These are phyloP conservation scores for Fraxinus americana DNA, from an alignment of 257 asterid species.

Conservation along the genomic window DNA sequence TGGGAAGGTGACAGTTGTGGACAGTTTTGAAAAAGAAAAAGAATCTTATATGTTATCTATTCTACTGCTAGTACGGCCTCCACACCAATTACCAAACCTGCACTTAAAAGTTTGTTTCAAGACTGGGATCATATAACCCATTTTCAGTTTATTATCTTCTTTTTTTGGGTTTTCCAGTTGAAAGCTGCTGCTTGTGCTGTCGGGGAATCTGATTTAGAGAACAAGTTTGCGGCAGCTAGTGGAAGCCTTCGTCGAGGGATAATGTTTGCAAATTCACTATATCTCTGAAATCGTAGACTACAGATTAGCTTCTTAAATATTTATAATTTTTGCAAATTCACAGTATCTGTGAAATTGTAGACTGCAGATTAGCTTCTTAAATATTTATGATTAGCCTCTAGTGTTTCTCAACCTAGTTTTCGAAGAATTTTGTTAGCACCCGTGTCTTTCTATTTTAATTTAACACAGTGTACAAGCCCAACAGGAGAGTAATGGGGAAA, in stretches of 20 bases:
- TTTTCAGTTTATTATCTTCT: not conserved
- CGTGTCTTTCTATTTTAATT: not conserved
- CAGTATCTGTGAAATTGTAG: slow-evolving; percentile 54
- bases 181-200: slow-evolving; percentile 92
- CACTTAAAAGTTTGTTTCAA: too few species aligned
- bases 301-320: not conserved
- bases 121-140: not conserved
- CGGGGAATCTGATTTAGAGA: slow-evolving; percentile 84
- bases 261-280: slow-evolving; percentile 94
- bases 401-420: not conserved
- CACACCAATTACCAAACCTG: too few species aligned
- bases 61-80: too few species aligned
- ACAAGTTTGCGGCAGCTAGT: slow-evolving; percentile 78
- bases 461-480: not conserved
- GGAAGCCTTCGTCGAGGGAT: slow-evolving; percentile 95
- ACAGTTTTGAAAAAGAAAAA: too few species aligned
- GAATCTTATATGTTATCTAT: too few species aligned
- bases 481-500: not conserved
- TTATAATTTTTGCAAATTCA: slow-evolving; percentile 49
- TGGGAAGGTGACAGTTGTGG: too few species aligned
- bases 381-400: not conserved
- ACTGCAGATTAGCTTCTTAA: not conserved
- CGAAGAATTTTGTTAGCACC: not conserved
- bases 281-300: slow-evolving; percentile 52
- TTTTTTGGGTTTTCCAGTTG: slow-evolving; percentile 45